Evolutionary conservation across 805 yeast species (phyloP).

Genomic region (Yamadazyma insecticola): DNA sequence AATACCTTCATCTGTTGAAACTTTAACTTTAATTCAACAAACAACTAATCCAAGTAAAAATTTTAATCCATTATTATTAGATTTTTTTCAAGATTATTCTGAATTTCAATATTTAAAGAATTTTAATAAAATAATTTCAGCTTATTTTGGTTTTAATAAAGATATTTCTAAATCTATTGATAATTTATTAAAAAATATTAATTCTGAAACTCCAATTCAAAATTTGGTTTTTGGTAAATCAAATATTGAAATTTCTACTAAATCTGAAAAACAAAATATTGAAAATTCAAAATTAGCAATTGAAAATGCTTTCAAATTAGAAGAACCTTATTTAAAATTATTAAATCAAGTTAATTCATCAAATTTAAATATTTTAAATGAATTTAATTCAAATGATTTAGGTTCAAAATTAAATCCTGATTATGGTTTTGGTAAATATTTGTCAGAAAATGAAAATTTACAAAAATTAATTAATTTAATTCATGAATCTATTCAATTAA

Average conservation of each 20-base stretch:
- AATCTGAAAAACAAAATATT: slow-evolving; percentile 18
- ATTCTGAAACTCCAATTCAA: slow-evolving; percentile 53
- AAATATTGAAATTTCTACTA: slow-evolving; percentile 23
- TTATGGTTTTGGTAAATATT: slow-evolving; percentile 76
- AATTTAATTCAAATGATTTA: slow-evolving; percentile 41
- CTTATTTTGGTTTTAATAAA: slow-evolving; percentile 50
- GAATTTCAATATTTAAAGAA: slow-evolving; percentile 40
- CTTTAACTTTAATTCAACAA: slow-evolving; percentile 67
- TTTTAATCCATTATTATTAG: slow-evolving; percentile 71
- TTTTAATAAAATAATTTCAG: slow-evolving; percentile 48
- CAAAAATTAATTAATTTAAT: slow-evolving; percentile 42
- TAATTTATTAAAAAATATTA: slow-evolving; percentile 46
- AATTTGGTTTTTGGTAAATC: slow-evolving; percentile 55
- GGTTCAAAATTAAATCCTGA: slow-evolving; percentile 63
- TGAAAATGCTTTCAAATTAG: slow-evolving; percentile 49
- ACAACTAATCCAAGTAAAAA: slow-evolving; percentile 23
- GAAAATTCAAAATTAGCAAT: slow-evolving; percentile 29
- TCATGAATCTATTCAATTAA: slow-evolving; percentile 41
- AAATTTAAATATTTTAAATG: slow-evolving; percentile 55
- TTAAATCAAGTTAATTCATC: slow-evolving; percentile 61
- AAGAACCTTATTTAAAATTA: slow-evolving; percentile 73
- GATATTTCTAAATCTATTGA: slow-evolving; percentile 34
- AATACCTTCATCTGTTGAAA: slow-evolving; percentile 52
- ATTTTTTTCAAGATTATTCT: slow-evolving; percentile 60
- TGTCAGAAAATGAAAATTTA: slow-evolving; percentile 53